Evolutionary conservation across 2,329 filamentous ascomycete species (phyloP).

Genomic region (Massarina eburnea): DNA sequence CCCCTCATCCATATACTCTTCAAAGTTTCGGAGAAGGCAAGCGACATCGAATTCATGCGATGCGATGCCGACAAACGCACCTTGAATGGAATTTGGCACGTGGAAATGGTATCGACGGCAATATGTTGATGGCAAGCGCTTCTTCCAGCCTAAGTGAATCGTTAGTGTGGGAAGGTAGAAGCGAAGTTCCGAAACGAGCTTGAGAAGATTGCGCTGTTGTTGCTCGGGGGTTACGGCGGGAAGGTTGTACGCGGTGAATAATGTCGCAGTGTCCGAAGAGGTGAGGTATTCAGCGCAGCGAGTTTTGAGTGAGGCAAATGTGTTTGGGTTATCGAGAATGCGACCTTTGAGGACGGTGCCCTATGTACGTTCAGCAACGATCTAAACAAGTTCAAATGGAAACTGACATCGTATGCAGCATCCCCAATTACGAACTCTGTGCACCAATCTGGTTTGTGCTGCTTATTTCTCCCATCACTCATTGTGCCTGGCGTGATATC

Average conservation of each 20-base stretch:
- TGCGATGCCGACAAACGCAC: conserved; percentile 20
- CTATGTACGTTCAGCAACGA: conserved; percentile 17
- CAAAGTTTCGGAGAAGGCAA: conserved; percentile 30
- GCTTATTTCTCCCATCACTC: conserved; percentile 12
- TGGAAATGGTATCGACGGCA: conserved; percentile 33
- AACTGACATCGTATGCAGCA: conserved; percentile 48
- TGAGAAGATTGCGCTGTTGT: conserved; percentile 14
- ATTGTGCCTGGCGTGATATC: conserved; percentile 19
- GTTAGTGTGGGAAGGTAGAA: conserved; percentile 48
- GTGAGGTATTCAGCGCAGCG: conserved; percentile 21
- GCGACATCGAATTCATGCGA: conserved; percentile 37
- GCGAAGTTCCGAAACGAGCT: conserved; percentile 49
- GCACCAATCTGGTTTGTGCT: conserved; percentile 50
- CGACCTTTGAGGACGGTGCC: conserved; percentile 27
- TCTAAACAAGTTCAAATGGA: not conserved
- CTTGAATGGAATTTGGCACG: conserved; percentile 28
- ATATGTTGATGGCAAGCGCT: conserved; percentile 2
- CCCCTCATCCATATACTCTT: conserved; percentile 15
- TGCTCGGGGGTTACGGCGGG: conserved; percentile 29
- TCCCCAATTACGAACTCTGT: conserved; percentile 51
- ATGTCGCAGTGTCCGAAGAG: conserved; percentile 14
- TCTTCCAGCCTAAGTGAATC: conserved; percentile 38
- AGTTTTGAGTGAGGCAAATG: conserved; percentile 13
- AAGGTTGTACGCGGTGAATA: conserved; percentile 44
- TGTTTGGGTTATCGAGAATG: conserved; percentile 33